Percentiles rank a stretch among this genome's conserved stretches.
These are phyloP conservation scores for Fusarium protoensiforme DNA, from an alignment of 2,329 filamentous ascomycete species.

Conservation along the genomic window DNA sequence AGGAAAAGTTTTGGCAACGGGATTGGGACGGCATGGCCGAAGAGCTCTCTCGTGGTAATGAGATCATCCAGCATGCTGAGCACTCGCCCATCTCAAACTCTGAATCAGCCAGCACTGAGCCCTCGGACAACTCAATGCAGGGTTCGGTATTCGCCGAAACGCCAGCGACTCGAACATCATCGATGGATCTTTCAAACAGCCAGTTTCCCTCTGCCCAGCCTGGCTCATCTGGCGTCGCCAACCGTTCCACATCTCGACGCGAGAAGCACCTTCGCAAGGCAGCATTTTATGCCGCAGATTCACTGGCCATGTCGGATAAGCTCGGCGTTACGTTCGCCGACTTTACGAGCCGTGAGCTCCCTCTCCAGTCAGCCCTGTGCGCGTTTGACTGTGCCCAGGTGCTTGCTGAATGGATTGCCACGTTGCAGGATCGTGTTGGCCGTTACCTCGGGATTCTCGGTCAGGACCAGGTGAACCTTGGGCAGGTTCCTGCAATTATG, in stretches of 20 bases:
- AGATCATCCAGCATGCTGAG: conserved; percentile 79
- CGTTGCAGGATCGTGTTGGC: conserved; percentile 93
- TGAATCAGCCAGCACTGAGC: conserved; percentile 56
- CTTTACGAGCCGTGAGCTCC: conserved; percentile 83
- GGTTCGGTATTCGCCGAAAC: conserved; percentile 63
- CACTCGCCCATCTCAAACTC: conserved; percentile 65
- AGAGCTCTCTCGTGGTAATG: conserved; percentile 81
- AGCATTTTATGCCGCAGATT: conserved; percentile 95
- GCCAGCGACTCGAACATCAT: conserved; percentile 61
- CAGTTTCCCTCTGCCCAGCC: conserved; percentile 47
- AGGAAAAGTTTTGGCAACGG: conserved; percentile 93
- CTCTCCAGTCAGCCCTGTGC: conserved; percentile 91
- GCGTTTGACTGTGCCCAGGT: conserved; percentile 95
- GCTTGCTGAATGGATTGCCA: conserved; percentile 92
- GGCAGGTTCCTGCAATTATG: conserved; percentile 87
- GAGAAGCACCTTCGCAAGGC: conserved; percentile 92
- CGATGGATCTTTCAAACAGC: conserved; percentile 57
- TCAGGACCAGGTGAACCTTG: conserved; percentile 81
- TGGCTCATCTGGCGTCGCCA: conserved; percentile 43
- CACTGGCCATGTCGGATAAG: conserved; percentile 87
- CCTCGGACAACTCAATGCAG: conserved; percentile 58
- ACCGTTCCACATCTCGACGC: conserved; percentile 71
- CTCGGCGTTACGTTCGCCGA: conserved; percentile 88
- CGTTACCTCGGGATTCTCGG: conserved; percentile 88
- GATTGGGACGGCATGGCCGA: conserved; percentile 94